A percentile compares a stretch with the other conserved stretches of the same genome.
Conservation (phyloP, 164 flowering plant genomes). For the Euptelea pleiosperma region DNA sequence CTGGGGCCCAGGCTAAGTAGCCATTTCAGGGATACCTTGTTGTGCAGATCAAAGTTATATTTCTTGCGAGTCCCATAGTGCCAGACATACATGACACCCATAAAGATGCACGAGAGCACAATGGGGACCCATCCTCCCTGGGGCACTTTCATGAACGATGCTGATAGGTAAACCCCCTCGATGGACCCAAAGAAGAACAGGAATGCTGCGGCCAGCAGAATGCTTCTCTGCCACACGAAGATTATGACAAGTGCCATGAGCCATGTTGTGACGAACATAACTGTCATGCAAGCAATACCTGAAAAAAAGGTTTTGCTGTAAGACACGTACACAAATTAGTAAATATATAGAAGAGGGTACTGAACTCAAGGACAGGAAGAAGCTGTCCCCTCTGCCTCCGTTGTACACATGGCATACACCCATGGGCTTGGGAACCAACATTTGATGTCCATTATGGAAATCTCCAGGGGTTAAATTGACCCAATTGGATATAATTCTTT, state of each 20-base stretch:
- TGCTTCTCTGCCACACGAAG: conserved; percentile 63
- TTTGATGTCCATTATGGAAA: too few relatives aligned
- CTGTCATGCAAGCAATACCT: conserved; percentile 76
- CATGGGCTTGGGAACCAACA: too few relatives aligned
- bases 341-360: too few relatives aligned
- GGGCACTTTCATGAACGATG: conserved; percentile 61
- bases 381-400: too few relatives aligned
- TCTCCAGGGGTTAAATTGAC: too few relatives aligned
- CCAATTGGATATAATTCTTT: too few relatives aligned
- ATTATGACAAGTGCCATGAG: conserved; percentile 73
- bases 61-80: conserved; percentile 73
- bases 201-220: conserved; percentile 42
- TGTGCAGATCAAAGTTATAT: conserved; percentile 69
- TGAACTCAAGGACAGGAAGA: too few relatives aligned
- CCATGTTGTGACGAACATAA: conserved; percentile 74
- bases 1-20: conserved; percentile 72
- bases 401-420: too few relatives aligned
- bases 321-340: too few relatives aligned
- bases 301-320: conserved; percentile 24
- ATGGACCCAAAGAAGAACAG: conserved; percentile 55
- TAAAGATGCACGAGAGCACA: conserved; percentile 52
- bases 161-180: conserved; percentile 56
- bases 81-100: conserved; percentile 68
- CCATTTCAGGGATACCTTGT: conserved; percentile 81
- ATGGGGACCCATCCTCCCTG: conserved; percentile 86